A percentile compares a stretch with the other conserved stretches of the same genome.
Conservation (phyloP, 2,329 filamentous ascomycete genomes). For the Aspergillus pseudotamarii region DNA sequence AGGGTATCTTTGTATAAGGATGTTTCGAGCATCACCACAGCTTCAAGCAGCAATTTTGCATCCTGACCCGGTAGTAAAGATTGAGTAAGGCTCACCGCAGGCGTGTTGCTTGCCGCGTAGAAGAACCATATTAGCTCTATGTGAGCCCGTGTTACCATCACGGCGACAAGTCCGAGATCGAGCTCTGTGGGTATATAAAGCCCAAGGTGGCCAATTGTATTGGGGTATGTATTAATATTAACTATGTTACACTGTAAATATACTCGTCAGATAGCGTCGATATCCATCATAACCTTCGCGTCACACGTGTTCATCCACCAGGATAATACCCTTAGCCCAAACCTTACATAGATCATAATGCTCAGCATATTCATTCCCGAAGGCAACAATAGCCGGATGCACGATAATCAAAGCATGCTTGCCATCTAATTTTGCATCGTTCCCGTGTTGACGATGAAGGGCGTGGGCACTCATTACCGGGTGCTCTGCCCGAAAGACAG, state of each 20-base stretch:
- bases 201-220: not conserved
- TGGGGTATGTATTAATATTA: not conserved
- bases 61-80: no score
- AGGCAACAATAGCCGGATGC: conserved; percentile 25
- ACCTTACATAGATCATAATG: conserved; percentile 24
- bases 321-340: conserved; percentile 24
- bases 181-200: not conserved
- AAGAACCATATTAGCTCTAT: no score
- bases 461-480: conserved; percentile 21
- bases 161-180: no score
- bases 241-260: not conserved
- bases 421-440: conserved; percentile 21
- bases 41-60: no score
- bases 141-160: no score
- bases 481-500: not conserved
- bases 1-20: no score
- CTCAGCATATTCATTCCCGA: conserved; percentile 26
- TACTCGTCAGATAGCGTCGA: not conserved
- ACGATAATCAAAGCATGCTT: conserved; percentile 17
- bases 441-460: conserved; percentile 24
- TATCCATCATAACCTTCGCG: not conserved
- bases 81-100: no score
- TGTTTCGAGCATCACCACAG: no score
- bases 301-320: conserved; percentile 14
- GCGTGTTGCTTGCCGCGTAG: no score